Evolutionary conservation across 2,329 filamentous ascomycete genomes (phyloP).

Genomic region (Ophiosphaerella narmari): DNA sequence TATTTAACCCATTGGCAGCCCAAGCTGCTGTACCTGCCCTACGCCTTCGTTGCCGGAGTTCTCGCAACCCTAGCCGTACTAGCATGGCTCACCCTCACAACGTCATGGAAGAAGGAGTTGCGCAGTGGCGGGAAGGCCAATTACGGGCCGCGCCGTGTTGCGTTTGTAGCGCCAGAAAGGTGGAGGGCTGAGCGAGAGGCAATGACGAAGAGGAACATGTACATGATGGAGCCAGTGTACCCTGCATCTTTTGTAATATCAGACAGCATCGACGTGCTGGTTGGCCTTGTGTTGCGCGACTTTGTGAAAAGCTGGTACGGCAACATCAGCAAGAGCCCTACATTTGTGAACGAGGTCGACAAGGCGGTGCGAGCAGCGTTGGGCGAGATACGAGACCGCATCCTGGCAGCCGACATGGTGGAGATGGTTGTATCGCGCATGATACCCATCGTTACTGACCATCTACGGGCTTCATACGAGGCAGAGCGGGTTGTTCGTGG

Average conservation of each 20-base stretch:
- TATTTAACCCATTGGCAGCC: slow-evolving; percentile 83
- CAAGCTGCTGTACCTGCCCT: slow-evolving; percentile 78
- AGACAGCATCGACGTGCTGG: slow-evolving; percentile 75
- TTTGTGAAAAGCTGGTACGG: slow-evolving; percentile 90
- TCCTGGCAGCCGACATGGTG: slow-evolving; percentile 79
- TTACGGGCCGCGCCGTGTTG: slow-evolving; percentile 48
- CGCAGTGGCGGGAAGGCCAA: slow-evolving; percentile 48
- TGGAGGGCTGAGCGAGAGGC: slow-evolving; percentile 75
- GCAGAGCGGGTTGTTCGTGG: slow-evolving; percentile 87
- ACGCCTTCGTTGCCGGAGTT: slow-evolving; percentile 77
- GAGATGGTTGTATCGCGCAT: slow-evolving; percentile 81
- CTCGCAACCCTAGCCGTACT: slow-evolving; percentile 60
- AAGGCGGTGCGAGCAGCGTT: slow-evolving; percentile 75
- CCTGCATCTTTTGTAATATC: slow-evolving; percentile 78
- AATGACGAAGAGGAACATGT: slow-evolving; percentile 68
- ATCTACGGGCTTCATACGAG: slow-evolving; percentile 88
- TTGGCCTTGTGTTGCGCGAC: slow-evolving; percentile 77
- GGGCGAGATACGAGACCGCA: slow-evolving; percentile 69
- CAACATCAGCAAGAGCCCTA: slow-evolving; percentile 77
- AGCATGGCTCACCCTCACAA: slow-evolving; percentile 65
- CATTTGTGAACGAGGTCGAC: slow-evolving; percentile 87
- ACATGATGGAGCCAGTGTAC: slow-evolving; percentile 71
- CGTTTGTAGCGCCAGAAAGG: slow-evolving; percentile 64
- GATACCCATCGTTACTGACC: slow-evolving; percentile 84
- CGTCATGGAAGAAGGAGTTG: slow-evolving; percentile 52